Evolutionary conservation across 257 asterid genomes (phyloP), one percentile per base, ranked within the genome.

Genomic region (Lycium barbarum): DNA sequence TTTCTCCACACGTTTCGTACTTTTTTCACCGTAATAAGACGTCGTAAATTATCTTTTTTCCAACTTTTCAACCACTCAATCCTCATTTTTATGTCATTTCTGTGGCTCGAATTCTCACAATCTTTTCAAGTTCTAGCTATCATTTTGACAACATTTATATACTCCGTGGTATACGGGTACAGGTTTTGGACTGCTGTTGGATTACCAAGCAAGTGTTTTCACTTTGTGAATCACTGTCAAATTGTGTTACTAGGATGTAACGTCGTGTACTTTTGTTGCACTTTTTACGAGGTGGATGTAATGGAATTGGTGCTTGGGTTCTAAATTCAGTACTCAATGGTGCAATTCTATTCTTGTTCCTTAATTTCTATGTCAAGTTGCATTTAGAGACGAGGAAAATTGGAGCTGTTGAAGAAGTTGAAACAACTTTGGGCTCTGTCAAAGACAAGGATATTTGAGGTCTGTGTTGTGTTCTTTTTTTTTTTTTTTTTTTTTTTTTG

Each of bases 21-120:
- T 0, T 87, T 91, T 84, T 86, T 92, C 88, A 70, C 93, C 0
- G 87, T 94, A 57, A 53, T 88, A 54, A 86, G 91, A 0, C 85
- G 90, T 18, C 89, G 98, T 12, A 85, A 81, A 47, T 83, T 94
- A 9, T 90, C 98, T 2, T 40, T 85, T 68, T 94, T 89, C 88
- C 91, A 91, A 35, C 88, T 94, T 0, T 90, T 92, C 81, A 92
- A 89, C 89, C 86, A 94, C 91, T 90, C 98, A 1, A 90, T 94
- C 2, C 17, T 90, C 17, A 94, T 95, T 5, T 86, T 89, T 86
- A 90, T 88, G 91, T 93, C 97, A 4, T 95, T 95, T 59, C 82
- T 92, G 20, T 95, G 99, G 99, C 98, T 95, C 17, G 98, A 95
- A 79, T 95, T 91, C 82, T 90, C 99, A 3, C 99, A 95, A 79